Evolutionary conservation across 768 basidiomycete genomes (phyloP).

Genomic region (Macrolepiota albuminosa): DNA sequence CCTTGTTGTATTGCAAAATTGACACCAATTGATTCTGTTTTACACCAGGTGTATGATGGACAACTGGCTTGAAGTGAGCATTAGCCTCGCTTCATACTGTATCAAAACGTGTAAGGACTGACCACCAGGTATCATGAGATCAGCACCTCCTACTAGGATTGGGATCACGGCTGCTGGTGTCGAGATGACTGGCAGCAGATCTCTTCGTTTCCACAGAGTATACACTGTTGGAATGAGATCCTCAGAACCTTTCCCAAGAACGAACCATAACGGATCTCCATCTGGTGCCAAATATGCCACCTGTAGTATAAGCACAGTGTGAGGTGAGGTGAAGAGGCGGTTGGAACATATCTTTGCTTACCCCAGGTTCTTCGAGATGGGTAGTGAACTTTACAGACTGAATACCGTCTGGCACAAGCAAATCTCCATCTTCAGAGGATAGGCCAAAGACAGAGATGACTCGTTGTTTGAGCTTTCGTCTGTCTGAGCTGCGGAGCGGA

Average conservation of each 20-base stretch:
- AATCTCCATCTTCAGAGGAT: constrained; percentile 55
- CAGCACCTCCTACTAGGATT: constrained; percentile 71
- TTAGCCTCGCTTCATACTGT: background rate
- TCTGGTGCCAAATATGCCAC: constrained; percentile 57
- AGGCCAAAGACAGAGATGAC: constrained; percentile 43
- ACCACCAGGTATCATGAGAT: constrained; percentile 89
- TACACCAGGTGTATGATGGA: constrained; percentile 44
- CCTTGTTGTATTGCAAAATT: constrained; percentile 46
- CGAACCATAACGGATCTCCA: constrained; percentile 79
- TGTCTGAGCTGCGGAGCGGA: constrained; percentile 68
- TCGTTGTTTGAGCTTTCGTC: constrained; percentile 65
- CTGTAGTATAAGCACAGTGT: constrained; percentile 28
- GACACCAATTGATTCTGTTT: constrained; percentile 52
- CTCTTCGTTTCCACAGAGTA: constrained; percentile 71
- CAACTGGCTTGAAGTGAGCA: constrained; percentile 44
- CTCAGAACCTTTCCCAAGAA: constrained; percentile 59
- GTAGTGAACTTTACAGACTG: constrained; percentile 64
- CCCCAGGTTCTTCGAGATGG: constrained; percentile 61
- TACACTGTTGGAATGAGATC: constrained; percentile 79
- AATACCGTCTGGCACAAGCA: constrained; percentile 72
- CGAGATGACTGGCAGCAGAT: constrained; percentile 64
- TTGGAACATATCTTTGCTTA: constrained; percentile 21
- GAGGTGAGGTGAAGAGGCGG: background rate
- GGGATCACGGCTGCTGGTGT: constrained; percentile 71
- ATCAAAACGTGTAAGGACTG: constrained; percentile 20